These are phyloP conservation scores for Boletus huronensis DNA, from an alignment of 768 basidiomycete genomes.

Conservation along the genomic window DNA sequence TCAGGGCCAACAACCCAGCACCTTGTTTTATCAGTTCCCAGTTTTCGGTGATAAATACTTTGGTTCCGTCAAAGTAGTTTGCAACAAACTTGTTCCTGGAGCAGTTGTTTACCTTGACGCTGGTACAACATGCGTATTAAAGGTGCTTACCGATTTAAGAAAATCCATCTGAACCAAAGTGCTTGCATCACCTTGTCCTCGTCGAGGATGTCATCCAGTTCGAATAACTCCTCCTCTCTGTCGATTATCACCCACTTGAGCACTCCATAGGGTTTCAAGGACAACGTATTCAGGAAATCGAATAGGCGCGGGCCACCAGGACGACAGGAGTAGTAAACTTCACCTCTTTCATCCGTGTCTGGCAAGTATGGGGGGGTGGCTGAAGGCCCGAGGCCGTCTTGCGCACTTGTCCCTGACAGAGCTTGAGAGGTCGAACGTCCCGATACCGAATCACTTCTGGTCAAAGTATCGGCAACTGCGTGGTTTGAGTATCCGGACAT, in stretches of 20 bases:
- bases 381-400: constrained; percentile 50
- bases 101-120: background rate
- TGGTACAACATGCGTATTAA: background rate
- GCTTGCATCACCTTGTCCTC: constrained; percentile 80
- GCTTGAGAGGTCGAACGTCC: constrained; percentile 12
- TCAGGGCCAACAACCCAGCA: constrained; percentile 63
- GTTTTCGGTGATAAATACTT: constrained; percentile 55
- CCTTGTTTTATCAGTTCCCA: constrained; percentile 66
- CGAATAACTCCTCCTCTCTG: constrained; percentile 72
- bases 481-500: background rate
- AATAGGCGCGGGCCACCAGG: constrained; percentile 62
- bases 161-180: constrained; percentile 74
- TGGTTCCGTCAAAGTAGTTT: constrained; percentile 50
- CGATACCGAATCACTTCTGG: constrained; percentile 5
- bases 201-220: constrained; percentile 64
- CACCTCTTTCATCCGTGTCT: constrained; percentile 43
- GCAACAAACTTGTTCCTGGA: constrained; percentile 52
- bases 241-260: constrained; percentile 69
- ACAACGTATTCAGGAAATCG: constrained; percentile 58
- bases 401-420: constrained; percentile 28
- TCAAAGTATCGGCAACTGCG: background rate
- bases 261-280: constrained; percentile 60
- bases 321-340: constrained; percentile 58
- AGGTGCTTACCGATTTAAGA: constrained; percentile 50
- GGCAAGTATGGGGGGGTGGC: constrained; percentile 49